Evolutionary conservation across 139 green algal genomes (phyloP), one percentile per base, ranked within the genome.

Genomic region (Yamagishiella unicocca): DNA sequence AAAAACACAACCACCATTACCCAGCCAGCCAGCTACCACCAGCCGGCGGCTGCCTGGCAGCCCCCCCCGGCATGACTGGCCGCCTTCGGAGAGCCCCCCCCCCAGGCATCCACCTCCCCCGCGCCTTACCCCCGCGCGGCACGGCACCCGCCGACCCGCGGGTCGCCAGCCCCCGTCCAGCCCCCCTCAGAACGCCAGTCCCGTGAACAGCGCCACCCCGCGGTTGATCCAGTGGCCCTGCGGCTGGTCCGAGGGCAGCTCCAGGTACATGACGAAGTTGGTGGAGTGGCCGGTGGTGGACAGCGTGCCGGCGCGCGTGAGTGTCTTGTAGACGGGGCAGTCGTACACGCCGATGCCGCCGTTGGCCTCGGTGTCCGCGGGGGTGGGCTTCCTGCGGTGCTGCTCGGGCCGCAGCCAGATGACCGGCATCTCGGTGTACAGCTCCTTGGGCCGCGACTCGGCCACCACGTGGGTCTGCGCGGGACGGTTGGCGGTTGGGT

Each of bases 181-280:
- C 67, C 33, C 31, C 33, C 33, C 33, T 76, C 7, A 87, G 81
- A 87, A 87, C 0, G 81, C 81, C 33, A 87, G 66, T 2, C 81
- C 45, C 2, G 94, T 96, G 84, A 98, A 98, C 25, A 97, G 88
- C 7, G 92, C 96, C 29, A 97, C 93, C 7, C 94, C 93, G 0
- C 96, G 64, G 83, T 96, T 95, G 81, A 98, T 94, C 96, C 96
- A 98, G 89, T 96, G 94, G 27, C 73, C 82, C 66, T 96, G 86
- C 53, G 88, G 43, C 92, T 93, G 43, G 75, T 93, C 87, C 29
- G 79, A 94, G 3, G 94, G 93, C 76, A 98, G 62, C 84, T 97
- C 95, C 43, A 98, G 55, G 85, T 93, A 95, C 91, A 97, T 94
- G 17, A 98, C 92, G 89, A 97, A 98, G 92, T 98, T 98, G 46